Base-by-base conservation (phyloP, 768 basidiomycete species). In the Leccinum pellstonianum region DNA sequence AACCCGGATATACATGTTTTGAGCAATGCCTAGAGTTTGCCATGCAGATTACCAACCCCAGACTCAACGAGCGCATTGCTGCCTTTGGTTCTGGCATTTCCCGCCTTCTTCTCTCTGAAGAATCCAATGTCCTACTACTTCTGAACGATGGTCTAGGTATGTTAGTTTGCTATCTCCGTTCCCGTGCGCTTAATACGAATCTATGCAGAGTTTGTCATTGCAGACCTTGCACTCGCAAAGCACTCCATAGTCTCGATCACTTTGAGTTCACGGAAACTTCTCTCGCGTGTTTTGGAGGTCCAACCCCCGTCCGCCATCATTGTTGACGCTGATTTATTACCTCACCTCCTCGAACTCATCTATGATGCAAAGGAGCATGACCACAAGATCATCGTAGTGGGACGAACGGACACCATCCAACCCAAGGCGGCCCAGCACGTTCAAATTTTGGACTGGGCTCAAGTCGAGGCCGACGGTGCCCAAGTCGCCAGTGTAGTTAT, bases 61-160 rank as follows among this genome's bases (percentile, higher is more conserved):
- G 83, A 55, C 77, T 95, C 9, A 83, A 85, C 74, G 85, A 86
- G 65, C 86, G 90, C 48, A 80, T 85, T n/a, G 79, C 82, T 14
- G 81, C 87, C 8, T 80, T 95, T 52, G 90, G 85, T n/a, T 83
- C 85, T 11, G 93, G 91, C 1, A 80, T 95, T 27, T 66, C 88
- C 29, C 80, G 79, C 25, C 75, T 84, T 37, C 77, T 82, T 37
- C 77, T 82, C 47, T 80, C 84, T 3, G 76, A 78, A 54, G 81
- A 84, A 54, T 88, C 90, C 29, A 86, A 79, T 60, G 90, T 90
- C 8, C 70, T 94, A n/a, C 73, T 94, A 12, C 75, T 93, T 25
- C 76, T 95, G 43, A 90, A 94, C 62, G 93, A 94, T 68, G 74
- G 87, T 49, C 77, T 94, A 50, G 91, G 92, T 90, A 63, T 12